Evolutionary conservation across 2,329 filamentous ascomycete genomes (phyloP).

Genomic region (Xylaria sp.): DNA sequence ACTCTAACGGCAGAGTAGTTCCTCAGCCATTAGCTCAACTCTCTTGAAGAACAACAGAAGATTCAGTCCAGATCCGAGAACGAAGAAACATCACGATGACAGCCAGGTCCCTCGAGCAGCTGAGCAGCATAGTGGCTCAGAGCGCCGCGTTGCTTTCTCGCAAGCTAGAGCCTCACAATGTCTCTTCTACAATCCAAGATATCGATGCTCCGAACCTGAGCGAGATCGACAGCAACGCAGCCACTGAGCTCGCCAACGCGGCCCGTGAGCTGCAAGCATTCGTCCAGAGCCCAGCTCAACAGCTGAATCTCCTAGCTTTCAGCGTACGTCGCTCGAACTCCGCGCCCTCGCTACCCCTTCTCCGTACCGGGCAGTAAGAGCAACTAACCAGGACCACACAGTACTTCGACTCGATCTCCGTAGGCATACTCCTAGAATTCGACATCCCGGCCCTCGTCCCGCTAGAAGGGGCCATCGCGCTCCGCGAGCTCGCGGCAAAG

Average conservation of each 20-base stretch:
- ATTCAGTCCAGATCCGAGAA: background rate
- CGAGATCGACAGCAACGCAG: background rate
- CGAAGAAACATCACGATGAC: background rate
- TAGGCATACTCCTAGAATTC: slow-evolving; percentile 1
- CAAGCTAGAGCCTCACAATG: background rate
- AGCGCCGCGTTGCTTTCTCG: background rate
- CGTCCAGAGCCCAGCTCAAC: background rate
- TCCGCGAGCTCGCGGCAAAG: background rate
- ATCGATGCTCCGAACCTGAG: background rate
- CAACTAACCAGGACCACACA: background rate
- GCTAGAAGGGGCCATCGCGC: background rate
- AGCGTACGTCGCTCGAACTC: background rate
- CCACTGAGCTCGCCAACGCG: background rate
- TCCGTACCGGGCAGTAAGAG: no score
- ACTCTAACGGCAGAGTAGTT: background rate
- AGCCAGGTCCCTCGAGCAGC: slow-evolving; percentile 1
- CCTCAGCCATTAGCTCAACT: no score
- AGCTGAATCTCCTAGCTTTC: slow-evolving; percentile 1
- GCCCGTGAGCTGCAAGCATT: slow-evolving; percentile 2
- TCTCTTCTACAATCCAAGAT: background rate
- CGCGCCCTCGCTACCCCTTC: no score
- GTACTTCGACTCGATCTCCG: background rate
- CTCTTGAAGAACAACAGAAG: background rate
- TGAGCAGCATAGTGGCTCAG: background rate
- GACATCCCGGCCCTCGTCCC: slow-evolving; percentile 1